These are phyloP conservation scores for Lasiodiplodia citricola DNA, from an alignment of 2,329 filamentous ascomycete genomes.

Conservation along the genomic window DNA sequence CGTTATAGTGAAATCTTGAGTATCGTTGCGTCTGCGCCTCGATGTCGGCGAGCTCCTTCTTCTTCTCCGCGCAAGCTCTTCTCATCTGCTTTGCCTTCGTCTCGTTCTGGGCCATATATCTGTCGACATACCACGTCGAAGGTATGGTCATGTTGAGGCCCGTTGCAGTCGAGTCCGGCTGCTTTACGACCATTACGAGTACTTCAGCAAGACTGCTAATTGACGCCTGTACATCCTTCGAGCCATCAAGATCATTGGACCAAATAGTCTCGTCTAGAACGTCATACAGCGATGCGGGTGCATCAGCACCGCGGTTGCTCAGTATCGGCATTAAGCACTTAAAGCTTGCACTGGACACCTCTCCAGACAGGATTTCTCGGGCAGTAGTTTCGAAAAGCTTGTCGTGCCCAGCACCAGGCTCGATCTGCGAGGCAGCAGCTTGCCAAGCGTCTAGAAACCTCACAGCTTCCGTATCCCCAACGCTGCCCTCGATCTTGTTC, in stretches of 20 bases:
- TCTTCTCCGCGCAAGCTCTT: constrained; percentile 43
- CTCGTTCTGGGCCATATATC: constrained; percentile 53
- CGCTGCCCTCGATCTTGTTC: constrained; percentile 45
- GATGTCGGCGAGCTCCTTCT: constrained; percentile 45
- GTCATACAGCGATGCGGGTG: constrained; percentile 58
- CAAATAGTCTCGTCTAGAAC: constrained; percentile 59
- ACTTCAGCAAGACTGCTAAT: constrained; percentile 54
- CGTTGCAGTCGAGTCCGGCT: constrained; percentile 43
- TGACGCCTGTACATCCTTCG: constrained; percentile 40
- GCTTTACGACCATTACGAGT: constrained; percentile 53
- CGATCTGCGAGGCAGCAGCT: constrained; percentile 49
- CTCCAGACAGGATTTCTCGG: constrained; percentile 1
- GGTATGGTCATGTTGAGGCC: constrained; percentile 57
- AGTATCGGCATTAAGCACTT: constrained; percentile 39
- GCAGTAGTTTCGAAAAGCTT: constrained; percentile 55
- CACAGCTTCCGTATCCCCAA: constrained; percentile 34
- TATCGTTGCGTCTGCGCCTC: constrained; percentile 32
- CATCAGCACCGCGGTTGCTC: constrained; percentile 31
- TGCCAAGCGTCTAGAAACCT: constrained; percentile 59
- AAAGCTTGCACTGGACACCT: constrained; percentile 27
- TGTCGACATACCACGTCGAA: constrained; percentile 61
- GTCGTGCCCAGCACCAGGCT: constrained; percentile 48
- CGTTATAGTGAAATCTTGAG: constrained; percentile 28
- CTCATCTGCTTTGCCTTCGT: constrained; percentile 22
- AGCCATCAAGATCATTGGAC: constrained; percentile 45